These are phyloP conservation scores for Ceratocystis papillata DNA, from an alignment of 2,329 filamentous ascomycete genomes.

Conservation along the genomic window DNA sequence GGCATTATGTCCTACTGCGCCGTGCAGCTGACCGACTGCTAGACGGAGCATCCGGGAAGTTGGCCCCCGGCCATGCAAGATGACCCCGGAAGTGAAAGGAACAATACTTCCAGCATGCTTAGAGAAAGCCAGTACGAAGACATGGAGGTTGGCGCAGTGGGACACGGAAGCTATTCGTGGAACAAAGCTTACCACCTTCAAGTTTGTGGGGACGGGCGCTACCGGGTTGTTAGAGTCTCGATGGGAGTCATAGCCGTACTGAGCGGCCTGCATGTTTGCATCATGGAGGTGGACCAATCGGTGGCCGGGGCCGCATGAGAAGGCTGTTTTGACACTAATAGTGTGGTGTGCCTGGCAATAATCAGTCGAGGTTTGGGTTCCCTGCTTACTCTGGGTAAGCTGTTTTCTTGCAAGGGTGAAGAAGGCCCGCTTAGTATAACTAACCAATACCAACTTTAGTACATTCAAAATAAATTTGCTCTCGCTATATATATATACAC, in stretches of 20 bases:
- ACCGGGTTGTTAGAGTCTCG: conserved; percentile 34
- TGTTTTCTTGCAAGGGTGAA: neutral
- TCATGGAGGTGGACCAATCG: conserved; percentile 10
- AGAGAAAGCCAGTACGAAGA: conserved; percentile 30
- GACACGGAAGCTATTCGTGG: conserved; percentile 29
- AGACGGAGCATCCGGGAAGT: neutral
- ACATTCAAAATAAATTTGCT: neutral
- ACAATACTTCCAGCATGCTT: conserved; percentile 16
- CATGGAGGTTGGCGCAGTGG: conserved; percentile 35
- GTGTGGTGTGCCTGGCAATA: too few species aligned
- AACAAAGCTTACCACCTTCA: conserved; percentile 33
- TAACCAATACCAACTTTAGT: neutral
- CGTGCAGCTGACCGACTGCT: conserved; percentile 25
- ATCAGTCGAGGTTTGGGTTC: neutral
- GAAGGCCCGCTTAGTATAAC: neutral
- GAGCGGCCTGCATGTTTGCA: conserved; percentile 12
- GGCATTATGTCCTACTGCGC: conserved; percentile 37
- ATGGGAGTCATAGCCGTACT: conserved; percentile 37
- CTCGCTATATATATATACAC: neutral
- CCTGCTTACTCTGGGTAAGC: neutral
- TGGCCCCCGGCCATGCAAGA: neutral
- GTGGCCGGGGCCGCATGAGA: neutral
- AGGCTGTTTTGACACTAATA: too few species aligned
- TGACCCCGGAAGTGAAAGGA: neutral
- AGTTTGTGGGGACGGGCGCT: conserved; percentile 34